A percentile compares a stretch with the other conserved stretches of the same genome.
These are phyloP conservation scores for Pezizomycotina sp. DNA, from an alignment of 2,329 filamentous ascomycete genomes.

Conservation along the genomic window DNA sequence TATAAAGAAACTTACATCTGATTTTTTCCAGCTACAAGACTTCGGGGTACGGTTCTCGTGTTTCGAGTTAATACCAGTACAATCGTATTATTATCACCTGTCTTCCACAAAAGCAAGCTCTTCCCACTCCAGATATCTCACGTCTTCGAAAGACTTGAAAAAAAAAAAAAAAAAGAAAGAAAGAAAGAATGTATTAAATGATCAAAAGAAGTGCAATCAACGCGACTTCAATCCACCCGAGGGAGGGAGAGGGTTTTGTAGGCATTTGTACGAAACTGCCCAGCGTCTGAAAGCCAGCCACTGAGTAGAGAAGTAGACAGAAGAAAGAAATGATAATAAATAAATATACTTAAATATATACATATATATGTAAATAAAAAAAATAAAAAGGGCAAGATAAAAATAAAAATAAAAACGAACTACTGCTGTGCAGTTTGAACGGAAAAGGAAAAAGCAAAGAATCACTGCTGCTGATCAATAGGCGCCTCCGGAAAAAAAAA, in stretches of 20 bases:
- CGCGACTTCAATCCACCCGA: not conserved
- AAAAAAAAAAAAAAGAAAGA: no score
- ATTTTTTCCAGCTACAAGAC: no score
- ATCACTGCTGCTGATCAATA: no score
- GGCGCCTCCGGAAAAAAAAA: no score
- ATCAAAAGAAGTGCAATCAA: slow-evolving; percentile 11
- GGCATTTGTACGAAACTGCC: slow-evolving; percentile 9
- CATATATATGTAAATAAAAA: slow-evolving; percentile 4
- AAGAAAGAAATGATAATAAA: not conserved
- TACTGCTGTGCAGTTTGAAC: slow-evolving; percentile 3
- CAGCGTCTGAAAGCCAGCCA: slow-evolving; percentile 2
- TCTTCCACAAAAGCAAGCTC: no score
- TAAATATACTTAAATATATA: not conserved
- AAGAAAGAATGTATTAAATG: no score
- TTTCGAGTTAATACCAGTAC: no score
- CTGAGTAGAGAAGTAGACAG: not conserved
- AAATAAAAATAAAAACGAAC: slow-evolving; percentile 4
- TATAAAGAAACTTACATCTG: no score
- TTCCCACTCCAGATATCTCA: no score
- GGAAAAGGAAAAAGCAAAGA: slow-evolving; percentile 1
- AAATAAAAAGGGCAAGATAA: not conserved
- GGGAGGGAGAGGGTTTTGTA: slow-evolving; percentile 4
- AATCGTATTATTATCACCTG: no score
- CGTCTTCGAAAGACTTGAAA: no score
- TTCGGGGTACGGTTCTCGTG: no score